phyloP scores from a whole-genome alignment of 768 basidiomycete species.

The Phlebiopsis flavidoalba region DNA sequence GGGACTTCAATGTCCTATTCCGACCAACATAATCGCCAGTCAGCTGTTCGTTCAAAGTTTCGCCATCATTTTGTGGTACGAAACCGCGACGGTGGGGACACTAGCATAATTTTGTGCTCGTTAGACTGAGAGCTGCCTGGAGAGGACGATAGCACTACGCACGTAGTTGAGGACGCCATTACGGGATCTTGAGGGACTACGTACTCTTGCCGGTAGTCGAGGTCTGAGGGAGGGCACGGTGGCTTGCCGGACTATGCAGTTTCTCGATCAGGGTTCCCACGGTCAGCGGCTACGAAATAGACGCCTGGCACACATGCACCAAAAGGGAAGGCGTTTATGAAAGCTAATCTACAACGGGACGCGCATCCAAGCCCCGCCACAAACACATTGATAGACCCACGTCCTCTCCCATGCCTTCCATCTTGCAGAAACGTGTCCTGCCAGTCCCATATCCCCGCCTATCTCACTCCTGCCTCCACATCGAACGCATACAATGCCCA shows the following conservation, averaged over 20 bases:
- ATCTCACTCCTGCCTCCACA: slow-evolving; percentile 58
- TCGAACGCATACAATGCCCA: slow-evolving; percentile 45
- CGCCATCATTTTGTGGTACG: slow-evolving; percentile 17
- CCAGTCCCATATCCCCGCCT: slow-evolving; percentile 17
- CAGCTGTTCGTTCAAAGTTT: neutral
- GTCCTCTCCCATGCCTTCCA: slow-evolving; percentile 65
- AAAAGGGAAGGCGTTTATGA: neutral
- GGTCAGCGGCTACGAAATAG: neutral
- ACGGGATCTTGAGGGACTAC: slow-evolving; percentile 33
- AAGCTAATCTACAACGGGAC: neutral
- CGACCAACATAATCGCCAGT: slow-evolving; percentile 1
- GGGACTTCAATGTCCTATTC: slow-evolving; percentile 89
- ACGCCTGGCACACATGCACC: neutral
- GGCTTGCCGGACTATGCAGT: slow-evolving; percentile 32
- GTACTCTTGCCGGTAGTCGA: slow-evolving; percentile 19
- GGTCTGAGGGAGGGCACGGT: slow-evolving; percentile 21
- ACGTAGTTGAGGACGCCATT: slow-evolving; percentile 53
- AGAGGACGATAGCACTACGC: slow-evolving; percentile 24
- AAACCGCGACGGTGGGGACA: slow-evolving; percentile 45
- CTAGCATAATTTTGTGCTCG: slow-evolving; percentile 18
- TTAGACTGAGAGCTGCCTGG: slow-evolving; percentile 9
- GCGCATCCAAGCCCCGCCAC: slow-evolving; percentile 59
- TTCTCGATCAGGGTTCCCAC: slow-evolving; percentile 17
- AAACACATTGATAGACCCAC: slow-evolving; percentile 60
- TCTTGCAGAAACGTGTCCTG: slow-evolving; percentile 31